Evolutionary conservation across 441 rosid genomes (phyloP), one percentile per base, ranked within the genome.

Genomic region (Syzygium malaccense): DNA sequence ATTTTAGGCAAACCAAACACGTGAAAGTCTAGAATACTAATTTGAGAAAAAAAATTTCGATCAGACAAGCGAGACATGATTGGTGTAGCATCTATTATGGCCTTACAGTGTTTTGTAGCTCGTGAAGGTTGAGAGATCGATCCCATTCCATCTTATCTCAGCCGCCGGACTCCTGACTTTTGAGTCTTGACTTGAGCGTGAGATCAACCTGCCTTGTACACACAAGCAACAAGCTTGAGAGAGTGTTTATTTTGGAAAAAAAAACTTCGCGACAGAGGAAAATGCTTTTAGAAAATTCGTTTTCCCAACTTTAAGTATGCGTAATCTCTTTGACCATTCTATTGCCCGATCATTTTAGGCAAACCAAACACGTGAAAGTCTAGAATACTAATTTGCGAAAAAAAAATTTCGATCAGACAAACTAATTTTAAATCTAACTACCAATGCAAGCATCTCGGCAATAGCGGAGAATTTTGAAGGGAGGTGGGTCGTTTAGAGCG

Each of bases 131-230:
- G 51, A 41, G 51, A 75, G 41, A 75, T 75, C n/a, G 17, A 41
- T 75, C 51, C n/a, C 3, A 32, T 32, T 66, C 51, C 83, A 7
- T 75, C 83, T 75, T 75, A 23, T 75, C 83, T 10, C n/a, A 23
- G 51, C 83, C n/a, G 83, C 83, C 83, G 83, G 26, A 13, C 83
- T 75, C 83, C 41, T 75, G 83, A 75, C 83, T 75, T 75, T 75
- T 41, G 51, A 41, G 83, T 75, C 83, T 6, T 1, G n/a, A 75
- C 51, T 37, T 23, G 15, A 13, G 83, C 51, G 7, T 6, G 3
- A 4, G 18, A 23, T 12, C 51, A 41, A 75, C 49, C 23, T 19
- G 1, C 17, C 75, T 30, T 23, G 41, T 30, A 19, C 41, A 2
- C 5, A 8, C 23, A 30, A 18, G 37, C 4, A n/a, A n/a, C 68